Percentiles rank a stretch among this genome's conserved stretches.
These are phyloP conservation scores for Chondrus crispus DNA, from an alignment of 23 red algal species.

Conservation along the genomic window DNA sequence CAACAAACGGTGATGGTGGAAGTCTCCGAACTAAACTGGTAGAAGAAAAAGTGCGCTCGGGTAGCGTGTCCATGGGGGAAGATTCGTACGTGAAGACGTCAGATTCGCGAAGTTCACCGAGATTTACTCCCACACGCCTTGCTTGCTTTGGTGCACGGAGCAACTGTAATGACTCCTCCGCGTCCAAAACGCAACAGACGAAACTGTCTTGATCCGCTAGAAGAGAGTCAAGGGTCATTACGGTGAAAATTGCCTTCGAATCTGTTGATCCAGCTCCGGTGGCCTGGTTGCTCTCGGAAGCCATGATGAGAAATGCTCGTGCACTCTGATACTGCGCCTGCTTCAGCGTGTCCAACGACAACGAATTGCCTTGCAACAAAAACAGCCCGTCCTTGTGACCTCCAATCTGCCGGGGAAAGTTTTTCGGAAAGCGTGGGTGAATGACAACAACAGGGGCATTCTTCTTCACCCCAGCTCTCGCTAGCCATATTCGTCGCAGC, in stretches of 20 bases:
- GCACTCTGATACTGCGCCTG: constrained; percentile 77
- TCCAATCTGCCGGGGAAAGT: constrained; percentile 35
- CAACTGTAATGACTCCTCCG: constrained; percentile 64
- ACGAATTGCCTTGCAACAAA: constrained; percentile 57
- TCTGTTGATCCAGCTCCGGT: constrained; percentile 50
- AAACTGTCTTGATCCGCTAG: constrained; percentile 54
- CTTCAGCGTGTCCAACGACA: constrained; percentile 63
- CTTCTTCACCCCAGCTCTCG: constrained; percentile 39
- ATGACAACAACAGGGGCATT: constrained; percentile 69
- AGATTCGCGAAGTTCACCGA: constrained; percentile 49
- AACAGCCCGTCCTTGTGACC: constrained; percentile 38
- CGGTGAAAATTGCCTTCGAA: constrained; percentile 71
- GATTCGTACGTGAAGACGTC: constrained; percentile 31
- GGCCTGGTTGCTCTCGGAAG: constrained; percentile 49
- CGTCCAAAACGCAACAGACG: constrained; percentile 79
- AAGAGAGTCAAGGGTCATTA: constrained; percentile 82
- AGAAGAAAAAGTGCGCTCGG: constrained; percentile 7
- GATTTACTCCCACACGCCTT: constrained; percentile 38
- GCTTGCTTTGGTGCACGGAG: constrained; percentile 46
- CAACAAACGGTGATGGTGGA: constrained; percentile 3
- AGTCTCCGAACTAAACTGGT: constrained; percentile 29
- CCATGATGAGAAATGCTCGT: constrained; percentile 61
- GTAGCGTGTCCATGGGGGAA: background rate
- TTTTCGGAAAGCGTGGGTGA: constrained; percentile 65
- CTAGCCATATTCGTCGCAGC: constrained; percentile 64